A percentile compares a stretch with the other conserved stretches of the same genome.
Evolutionary conservation across 352 stramenopile species (phyloP).

Genomic region (Phytophthora hybrid): DNA sequence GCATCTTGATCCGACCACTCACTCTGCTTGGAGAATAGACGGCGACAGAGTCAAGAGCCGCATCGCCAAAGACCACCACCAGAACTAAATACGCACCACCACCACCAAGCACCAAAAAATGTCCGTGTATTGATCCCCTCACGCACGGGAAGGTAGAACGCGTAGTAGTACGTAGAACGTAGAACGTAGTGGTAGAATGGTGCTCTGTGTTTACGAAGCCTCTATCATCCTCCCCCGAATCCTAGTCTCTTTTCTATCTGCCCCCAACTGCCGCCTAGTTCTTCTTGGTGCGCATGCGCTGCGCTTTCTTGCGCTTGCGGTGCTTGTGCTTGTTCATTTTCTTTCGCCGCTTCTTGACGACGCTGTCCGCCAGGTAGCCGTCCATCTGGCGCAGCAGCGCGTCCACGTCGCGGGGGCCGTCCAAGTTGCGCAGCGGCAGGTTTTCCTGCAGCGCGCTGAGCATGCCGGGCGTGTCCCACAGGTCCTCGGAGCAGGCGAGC

Average conservation of each 20-base stretch:
- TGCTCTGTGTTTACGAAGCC: too few relatives aligned
- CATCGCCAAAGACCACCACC: background rate
- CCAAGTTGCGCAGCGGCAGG: conserved; percentile 61
- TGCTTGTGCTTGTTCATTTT: conserved; percentile 96
- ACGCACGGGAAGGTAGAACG: background rate
- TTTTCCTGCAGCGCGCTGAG: conserved; percentile 73
- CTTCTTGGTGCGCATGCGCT: conserved; percentile 91
- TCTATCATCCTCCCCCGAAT: background rate
- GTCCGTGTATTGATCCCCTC: conserved; percentile 16
- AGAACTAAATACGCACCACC: background rate
- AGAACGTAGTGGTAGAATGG: too few relatives aligned
- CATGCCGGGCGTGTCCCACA: conserved; percentile 87
- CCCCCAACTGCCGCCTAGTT: conserved; percentile 56
- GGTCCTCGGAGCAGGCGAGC: conserved; percentile 57
- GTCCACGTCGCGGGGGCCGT: conserved; percentile 48
- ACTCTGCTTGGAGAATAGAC: background rate
- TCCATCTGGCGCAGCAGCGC: conserved; percentile 74
- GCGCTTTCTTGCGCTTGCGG: conserved; percentile 90
- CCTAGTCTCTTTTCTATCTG: background rate
- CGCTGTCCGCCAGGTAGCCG: conserved; percentile 84
- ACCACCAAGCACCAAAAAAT: conserved; percentile 1
- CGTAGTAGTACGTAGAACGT: too few relatives aligned
- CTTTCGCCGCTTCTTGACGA: conserved; percentile 92
- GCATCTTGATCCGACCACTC: conserved; percentile 28
- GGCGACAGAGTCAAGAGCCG: conserved; percentile 10